Conservation (phyloP, 2,329 filamentous ascomycete genomes). For the Scortechinia acanthostroma region DNA sequence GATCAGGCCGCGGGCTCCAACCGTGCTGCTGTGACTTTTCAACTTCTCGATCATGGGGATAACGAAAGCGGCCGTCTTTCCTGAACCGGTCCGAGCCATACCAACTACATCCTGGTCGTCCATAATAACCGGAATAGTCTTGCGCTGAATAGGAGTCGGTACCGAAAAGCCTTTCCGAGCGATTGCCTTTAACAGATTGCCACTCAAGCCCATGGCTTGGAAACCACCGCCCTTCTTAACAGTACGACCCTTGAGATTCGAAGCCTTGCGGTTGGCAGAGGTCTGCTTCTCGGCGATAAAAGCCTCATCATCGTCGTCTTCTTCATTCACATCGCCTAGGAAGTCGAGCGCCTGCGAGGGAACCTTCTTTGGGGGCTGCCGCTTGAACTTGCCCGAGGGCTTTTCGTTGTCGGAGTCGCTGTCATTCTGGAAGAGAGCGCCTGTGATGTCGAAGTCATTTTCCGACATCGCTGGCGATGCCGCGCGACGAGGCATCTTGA, state of each 20-base stretch:
- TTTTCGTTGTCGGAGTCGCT: slow-evolving; percentile 38
- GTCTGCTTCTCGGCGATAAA: slow-evolving; percentile 87
- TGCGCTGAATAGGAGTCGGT: slow-evolving; percentile 93
- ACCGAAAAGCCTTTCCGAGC: slow-evolving; percentile 89
- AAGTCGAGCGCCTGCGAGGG: slow-evolving; percentile 34
- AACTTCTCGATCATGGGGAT: slow-evolving; percentile 96
- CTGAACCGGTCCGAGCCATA: slow-evolving; percentile 97
- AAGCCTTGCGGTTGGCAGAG: slow-evolving; percentile 77
- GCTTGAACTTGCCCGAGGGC: slow-evolving; percentile 17
- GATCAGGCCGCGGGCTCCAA: slow-evolving; percentile 80
- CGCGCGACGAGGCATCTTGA: slow-evolving; percentile 65
- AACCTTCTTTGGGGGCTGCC: slow-evolving; percentile 20
- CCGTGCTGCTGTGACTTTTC: slow-evolving; percentile 77
- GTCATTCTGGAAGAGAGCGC: slow-evolving; percentile 63
- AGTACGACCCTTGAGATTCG: slow-evolving; percentile 75
- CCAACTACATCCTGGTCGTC: slow-evolving; percentile 93
- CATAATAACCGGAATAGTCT: slow-evolving; percentile 86
- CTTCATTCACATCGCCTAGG: slow-evolving; percentile 46
- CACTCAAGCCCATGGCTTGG: slow-evolving; percentile 87
- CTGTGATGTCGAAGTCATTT: slow-evolving; percentile 83
- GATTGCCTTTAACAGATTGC: slow-evolving; percentile 81
- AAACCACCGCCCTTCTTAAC: slow-evolving; percentile 96
- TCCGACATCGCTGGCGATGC: slow-evolving; percentile 80
- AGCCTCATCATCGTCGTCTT: slow-evolving; percentile 69
- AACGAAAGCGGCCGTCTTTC: slow-evolving; percentile 96